phyloP scores from a whole-genome alignment of 139 green algal species.

The Chlorella sp. region DNA sequence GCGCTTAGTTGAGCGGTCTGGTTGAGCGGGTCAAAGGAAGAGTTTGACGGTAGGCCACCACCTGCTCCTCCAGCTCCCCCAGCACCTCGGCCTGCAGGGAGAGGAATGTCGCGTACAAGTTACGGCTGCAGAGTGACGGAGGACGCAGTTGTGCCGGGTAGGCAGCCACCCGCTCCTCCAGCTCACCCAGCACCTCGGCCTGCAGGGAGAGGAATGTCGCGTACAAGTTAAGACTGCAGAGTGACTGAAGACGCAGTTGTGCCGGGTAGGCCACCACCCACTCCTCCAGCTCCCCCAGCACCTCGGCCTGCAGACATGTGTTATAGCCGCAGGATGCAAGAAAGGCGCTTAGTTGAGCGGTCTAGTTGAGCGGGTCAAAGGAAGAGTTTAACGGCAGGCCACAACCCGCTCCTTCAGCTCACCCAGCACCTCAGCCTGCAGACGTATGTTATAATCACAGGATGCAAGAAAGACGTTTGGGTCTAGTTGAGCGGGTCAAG shows the following conservation, averaged over 20 bases:
- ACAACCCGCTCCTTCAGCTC: neutral
- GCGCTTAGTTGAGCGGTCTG: too few relatives aligned
- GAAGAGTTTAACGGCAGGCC: too few relatives aligned
- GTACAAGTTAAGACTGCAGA: neutral
- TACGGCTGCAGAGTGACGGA: neutral
- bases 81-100: neutral
- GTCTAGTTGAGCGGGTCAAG: too few relatives aligned
- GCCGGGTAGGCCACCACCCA: conserved; percentile 61
- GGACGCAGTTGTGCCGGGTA: too few relatives aligned
- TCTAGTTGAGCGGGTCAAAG: too few relatives aligned
- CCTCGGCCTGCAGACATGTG: conserved; percentile 6
- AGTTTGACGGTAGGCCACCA: neutral
- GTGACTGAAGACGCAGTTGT: too few relatives aligned
- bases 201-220: neutral
- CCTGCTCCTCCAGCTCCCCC: neutral
- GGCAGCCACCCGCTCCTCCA: neutral
- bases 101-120: too few relatives aligned
- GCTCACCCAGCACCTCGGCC: neutral
- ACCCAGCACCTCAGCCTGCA: neutral
- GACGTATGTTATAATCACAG: too few relatives aligned
- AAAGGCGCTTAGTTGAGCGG: too few relatives aligned
- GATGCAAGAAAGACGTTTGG: too few relatives aligned
- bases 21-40: too few relatives aligned
- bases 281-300: conserved; percentile 59
- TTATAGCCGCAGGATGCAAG: too few relatives aligned